Evolutionary conservation across 2,329 filamentous ascomycete species (phyloP).

Genomic region (Aspergillus luchuensis): DNA sequence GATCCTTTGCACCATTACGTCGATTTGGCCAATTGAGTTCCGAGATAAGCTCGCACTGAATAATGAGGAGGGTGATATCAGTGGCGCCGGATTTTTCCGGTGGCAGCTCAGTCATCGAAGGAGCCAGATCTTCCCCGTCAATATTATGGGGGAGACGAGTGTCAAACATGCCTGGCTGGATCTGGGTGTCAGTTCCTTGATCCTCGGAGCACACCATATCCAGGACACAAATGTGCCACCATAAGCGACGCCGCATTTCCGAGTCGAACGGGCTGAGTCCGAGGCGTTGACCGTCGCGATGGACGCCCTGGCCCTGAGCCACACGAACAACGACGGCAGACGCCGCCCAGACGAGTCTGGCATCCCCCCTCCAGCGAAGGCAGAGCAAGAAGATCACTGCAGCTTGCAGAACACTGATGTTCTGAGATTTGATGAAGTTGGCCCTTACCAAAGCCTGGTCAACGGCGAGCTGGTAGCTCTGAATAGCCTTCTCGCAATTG

Average conservation of each 20-base stretch:
- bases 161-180: conserved; percentile 27
- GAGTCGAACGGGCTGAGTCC: conserved; percentile 19
- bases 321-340: conserved; percentile 10
- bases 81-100: conserved; percentile 18
- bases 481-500: conserved; percentile 5
- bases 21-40: conserved; percentile 15
- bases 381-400: conserved; percentile 23
- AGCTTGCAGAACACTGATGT: conserved; percentile 21
- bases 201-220: conserved; percentile 33
- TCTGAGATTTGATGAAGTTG: conserved; percentile 16
- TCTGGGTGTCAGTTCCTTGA: conserved; percentile 28
- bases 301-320: conserved; percentile 13
- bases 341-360: conserved; percentile 8
- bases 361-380: conserved; percentile 14
- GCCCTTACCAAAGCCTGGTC: conserved; percentile 17
- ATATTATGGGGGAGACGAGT: conserved; percentile 29
- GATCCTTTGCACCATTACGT: background rate
- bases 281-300: conserved; percentile 12
- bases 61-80: conserved; percentile 29
- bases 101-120: conserved; percentile 17
- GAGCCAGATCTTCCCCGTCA: conserved; percentile 25
- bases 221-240: conserved; percentile 34
- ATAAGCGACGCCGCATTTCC: conserved; percentile 32
- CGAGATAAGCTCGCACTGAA: conserved; percentile 22
- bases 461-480: conserved; percentile 9